These are phyloP conservation scores for Phyllosticta ampelicida DNA, from an alignment of 2,329 filamentous ascomycete species.

Conservation along the genomic window DNA sequence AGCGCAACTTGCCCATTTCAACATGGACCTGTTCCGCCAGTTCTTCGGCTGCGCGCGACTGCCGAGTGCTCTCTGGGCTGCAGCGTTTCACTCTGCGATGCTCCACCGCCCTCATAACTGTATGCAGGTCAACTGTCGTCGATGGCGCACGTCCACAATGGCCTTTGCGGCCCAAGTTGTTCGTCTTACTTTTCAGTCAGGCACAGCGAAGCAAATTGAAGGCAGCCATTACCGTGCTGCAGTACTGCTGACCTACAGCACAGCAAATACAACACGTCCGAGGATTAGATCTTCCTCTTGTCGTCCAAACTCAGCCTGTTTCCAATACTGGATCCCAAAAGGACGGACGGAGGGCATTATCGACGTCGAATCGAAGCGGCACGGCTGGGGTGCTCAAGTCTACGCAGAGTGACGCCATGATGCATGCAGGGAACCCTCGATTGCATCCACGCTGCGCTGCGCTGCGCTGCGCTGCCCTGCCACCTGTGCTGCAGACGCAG, in stretches of 20 bases:
- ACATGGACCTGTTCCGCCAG: neutral
- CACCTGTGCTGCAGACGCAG: too few species aligned
- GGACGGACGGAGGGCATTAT: neutral
- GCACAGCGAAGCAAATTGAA: neutral
- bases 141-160: neutral
- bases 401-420: neutral
- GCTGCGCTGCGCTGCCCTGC: too few species aligned
- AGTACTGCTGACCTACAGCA: neutral
- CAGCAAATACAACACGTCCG: too few species aligned
- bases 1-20: neutral
- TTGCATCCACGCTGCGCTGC: neutral
- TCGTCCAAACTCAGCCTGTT: too few species aligned
- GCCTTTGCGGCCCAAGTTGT: neutral
- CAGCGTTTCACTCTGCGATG: neutral
- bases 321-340: too few species aligned
- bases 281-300: too few species aligned
- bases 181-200: neutral
- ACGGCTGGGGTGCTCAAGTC: neutral
- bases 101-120: neutral
- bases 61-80: neutral
- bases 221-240: neutral
- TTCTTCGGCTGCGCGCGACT: neutral
- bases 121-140: neutral
- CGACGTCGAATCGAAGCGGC: neutral
- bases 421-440: neutral